A percentile compares a stretch with the other conserved stretches of the same genome.
These are phyloP conservation scores for Saprolegnia diclina DNA, from an alignment of 352 stramenopile genomes.

Conservation along the genomic window DNA sequence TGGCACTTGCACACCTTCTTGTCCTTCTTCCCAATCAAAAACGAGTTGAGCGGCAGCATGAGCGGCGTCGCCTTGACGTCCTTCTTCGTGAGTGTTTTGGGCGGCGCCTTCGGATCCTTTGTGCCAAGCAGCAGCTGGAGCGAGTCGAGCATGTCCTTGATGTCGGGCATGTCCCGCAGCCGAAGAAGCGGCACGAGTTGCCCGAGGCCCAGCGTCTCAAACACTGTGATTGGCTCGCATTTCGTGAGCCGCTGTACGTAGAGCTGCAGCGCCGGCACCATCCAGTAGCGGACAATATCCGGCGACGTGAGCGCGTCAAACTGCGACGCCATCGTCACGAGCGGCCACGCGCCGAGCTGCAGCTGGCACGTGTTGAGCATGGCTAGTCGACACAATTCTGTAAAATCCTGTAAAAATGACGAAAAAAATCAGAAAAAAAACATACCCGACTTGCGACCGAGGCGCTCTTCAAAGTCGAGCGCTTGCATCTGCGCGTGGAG, in stretches of 20 bases:
- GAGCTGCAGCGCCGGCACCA: constrained; percentile 52
- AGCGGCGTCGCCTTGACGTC: constrained; percentile 5
- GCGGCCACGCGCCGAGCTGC: constrained; percentile 14
- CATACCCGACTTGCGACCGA: constrained; percentile 7
- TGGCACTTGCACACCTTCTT: constrained; percentile 31
- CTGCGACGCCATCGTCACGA: constrained; percentile 21
- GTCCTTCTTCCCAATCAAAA: constrained; percentile 15
- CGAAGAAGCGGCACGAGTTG: constrained; percentile 44
- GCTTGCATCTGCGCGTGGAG: constrained; percentile 17
- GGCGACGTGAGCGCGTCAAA: constrained; percentile 21
- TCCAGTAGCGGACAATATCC: constrained; percentile 21
- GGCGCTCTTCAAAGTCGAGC: constrained; percentile 17
- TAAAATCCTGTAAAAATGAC: too few relatives aligned
- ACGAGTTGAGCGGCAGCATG: constrained; percentile 8
- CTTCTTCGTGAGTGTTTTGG: neutral
- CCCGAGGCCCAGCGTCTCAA: constrained; percentile 47
- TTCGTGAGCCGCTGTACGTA: constrained; percentile 55
- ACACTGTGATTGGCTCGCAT: constrained; percentile 37
- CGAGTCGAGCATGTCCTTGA: constrained; percentile 45
- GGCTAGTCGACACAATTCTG: neutral
- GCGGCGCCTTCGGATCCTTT: neutral
- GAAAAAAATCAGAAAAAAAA: too few relatives aligned
- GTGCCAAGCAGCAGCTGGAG: constrained; percentile 49
- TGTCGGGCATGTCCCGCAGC: constrained; percentile 54
- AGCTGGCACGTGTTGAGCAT: constrained; percentile 3